Conservation (phyloP, 1,284 basidiomycete genomes). For the Trametes sp. region DNA sequence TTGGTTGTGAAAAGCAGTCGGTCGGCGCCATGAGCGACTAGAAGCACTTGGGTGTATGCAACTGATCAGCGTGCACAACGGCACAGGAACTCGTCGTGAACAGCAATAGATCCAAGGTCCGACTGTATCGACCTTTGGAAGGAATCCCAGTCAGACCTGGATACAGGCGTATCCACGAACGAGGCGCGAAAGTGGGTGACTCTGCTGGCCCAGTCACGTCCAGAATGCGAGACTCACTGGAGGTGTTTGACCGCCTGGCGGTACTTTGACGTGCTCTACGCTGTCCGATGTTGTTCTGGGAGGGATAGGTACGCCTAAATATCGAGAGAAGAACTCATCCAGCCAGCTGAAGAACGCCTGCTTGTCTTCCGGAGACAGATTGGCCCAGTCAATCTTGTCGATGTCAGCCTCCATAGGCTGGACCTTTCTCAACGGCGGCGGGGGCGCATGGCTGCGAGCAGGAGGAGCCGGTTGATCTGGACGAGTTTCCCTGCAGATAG, state of each 20-base stretch:
- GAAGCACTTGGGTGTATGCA: too few species aligned
- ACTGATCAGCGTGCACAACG: too few species aligned
- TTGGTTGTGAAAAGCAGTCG: too few species aligned
- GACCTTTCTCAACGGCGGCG: slow-evolving; percentile 7
- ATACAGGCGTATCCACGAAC: too few species aligned
- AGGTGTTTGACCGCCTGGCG: slow-evolving; percentile 20
- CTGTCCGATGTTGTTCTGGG: slow-evolving; percentile 16
- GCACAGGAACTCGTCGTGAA: too few species aligned
- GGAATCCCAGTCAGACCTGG: too few species aligned
- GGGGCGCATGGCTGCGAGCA: slow-evolving; percentile 17
- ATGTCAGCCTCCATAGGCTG: slow-evolving; percentile 16
- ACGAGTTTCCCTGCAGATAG: slow-evolving; percentile 34
- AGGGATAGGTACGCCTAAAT: slow-evolving; percentile 37
- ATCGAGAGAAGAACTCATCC: slow-evolving; percentile 76
- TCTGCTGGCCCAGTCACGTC: too few species aligned
- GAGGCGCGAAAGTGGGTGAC: too few species aligned
- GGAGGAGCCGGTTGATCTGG: slow-evolving; percentile 21
- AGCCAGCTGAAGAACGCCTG: slow-evolving; percentile 76
- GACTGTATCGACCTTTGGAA: too few species aligned
- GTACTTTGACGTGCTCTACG: slow-evolving; percentile 14
- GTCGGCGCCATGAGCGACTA: too few species aligned
- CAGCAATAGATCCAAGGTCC: too few species aligned
- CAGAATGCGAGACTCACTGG: too few species aligned
- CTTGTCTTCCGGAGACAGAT: slow-evolving; percentile 72
- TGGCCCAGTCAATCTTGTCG: slow-evolving; percentile 67